Evolutionary conservation across 2,329 filamentous ascomycete species (phyloP), one percentile per base, ranked within the genome.

Genomic region (Aspergillus viridinutans): DNA sequence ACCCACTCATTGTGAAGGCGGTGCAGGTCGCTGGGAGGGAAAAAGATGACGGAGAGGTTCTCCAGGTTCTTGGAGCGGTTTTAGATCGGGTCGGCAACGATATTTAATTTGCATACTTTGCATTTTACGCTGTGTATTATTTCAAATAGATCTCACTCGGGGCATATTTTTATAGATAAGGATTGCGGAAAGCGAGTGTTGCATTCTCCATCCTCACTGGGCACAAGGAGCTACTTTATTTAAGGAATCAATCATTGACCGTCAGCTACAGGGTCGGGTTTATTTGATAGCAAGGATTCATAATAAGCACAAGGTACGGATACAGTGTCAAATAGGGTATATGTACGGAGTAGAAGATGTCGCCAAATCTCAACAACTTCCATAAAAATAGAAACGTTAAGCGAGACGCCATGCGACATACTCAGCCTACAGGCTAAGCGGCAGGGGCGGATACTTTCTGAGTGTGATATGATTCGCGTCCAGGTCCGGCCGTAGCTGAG

Each of bases 1-100:
- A 95, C 72, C 90, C 91, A 7, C 77, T 97, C 83, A 64, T 76
- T 54, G 73, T 74, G 53, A 67, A 69, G 54, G 68, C 52, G 5
- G 66, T 76, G 20, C 70, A 72, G 54, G 69, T 77, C 29, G 73
- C 74, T 14, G 74, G 74, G 8, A 76, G 72, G 58, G 73, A 75
- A 57, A 68, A 64, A 9, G 72, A 74, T 57, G 70, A 74, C 61
- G 70, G 71, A 12, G 65, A 69, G 43, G 67, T 76, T 21, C 61
- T 76, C 3, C 74, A 74, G 42, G 75, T 87, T 59, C 71, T 90
- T 9, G 79, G 81, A 9, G 81, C 81, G 65, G 84, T 85, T 12
- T 72, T 91, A 59, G 81, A 85, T 52, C 83, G 83, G 29, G 81
- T 90, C 26, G 86, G 86, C 12, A 57, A 59, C 12, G 54, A 55